Conservation (phyloP, 768 basidiomycete genomes). For the Lentinula boryana region DNA sequence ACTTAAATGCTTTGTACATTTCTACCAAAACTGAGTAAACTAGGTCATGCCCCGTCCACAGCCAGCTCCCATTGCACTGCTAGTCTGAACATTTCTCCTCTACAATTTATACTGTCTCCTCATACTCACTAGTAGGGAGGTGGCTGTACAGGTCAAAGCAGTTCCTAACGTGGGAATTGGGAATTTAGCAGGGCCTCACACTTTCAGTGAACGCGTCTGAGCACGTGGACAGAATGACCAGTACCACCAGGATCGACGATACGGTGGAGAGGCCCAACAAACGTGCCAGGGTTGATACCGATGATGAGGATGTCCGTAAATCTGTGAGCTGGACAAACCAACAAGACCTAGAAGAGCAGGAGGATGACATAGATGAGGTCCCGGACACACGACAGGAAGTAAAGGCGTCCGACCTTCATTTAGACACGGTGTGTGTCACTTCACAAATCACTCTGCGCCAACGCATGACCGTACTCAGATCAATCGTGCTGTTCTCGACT, state of each 20-base stretch:
- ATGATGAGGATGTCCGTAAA: background rate
- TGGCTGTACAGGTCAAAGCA: too few relatives aligned
- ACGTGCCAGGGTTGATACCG: slow-evolving; percentile 9
- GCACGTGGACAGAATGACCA: background rate
- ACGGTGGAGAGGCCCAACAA: slow-evolving; percentile 14
- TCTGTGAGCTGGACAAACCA: background rate
- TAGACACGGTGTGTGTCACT: slow-evolving; percentile 73
- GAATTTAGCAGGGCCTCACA: too few relatives aligned
- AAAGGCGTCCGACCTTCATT: slow-evolving; percentile 80
- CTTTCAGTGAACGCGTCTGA: background rate
- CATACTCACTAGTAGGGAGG: too few relatives aligned
- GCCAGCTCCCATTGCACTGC: too few relatives aligned
- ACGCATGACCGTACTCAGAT: slow-evolving; percentile 44
- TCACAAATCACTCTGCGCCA: slow-evolving; percentile 5
- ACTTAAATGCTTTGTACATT: too few relatives aligned
- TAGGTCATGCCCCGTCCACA: too few relatives aligned
- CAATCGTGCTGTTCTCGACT: slow-evolving; percentile 86
- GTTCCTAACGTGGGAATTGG: too few relatives aligned
- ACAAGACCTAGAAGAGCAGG: background rate
- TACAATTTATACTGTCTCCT: too few relatives aligned
- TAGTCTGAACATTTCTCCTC: too few relatives aligned
- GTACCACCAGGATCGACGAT: background rate
- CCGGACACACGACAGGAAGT: slow-evolving; percentile 23
- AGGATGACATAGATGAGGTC: slow-evolving; percentile 24
- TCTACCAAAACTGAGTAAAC: too few relatives aligned